phyloP scores from a whole-genome alignment of 257 asterid genomes.

The Jacaranda copaia region DNA sequence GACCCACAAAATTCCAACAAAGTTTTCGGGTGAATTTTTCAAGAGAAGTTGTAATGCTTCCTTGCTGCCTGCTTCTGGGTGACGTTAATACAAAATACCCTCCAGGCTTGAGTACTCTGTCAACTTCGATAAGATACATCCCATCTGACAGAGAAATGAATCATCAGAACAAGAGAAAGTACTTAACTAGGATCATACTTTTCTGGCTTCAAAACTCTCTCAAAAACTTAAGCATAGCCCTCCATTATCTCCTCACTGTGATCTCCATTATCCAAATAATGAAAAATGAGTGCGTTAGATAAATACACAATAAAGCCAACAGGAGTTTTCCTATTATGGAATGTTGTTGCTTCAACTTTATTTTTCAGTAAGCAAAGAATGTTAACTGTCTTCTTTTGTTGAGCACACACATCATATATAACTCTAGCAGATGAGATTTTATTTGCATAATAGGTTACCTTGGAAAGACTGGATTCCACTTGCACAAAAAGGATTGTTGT shows the following conservation, averaged over 20 bases:
- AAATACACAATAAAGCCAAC: neutral
- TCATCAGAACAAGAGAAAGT: conserved; percentile 35
- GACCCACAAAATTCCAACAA: conserved; percentile 84
- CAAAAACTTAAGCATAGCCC: conserved; percentile 3
- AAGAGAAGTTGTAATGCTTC: conserved; percentile 58
- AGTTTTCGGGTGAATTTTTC: conserved; percentile 70
- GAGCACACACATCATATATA: neutral
- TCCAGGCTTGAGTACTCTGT: conserved; percentile 95
- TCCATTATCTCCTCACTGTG: neutral
- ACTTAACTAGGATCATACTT: neutral
- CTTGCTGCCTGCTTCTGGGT: conserved; percentile 72
- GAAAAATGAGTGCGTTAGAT: neutral
- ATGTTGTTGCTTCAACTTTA: conserved; percentile 17
- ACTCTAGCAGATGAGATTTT: conserved; percentile 12
- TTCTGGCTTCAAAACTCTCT: conserved; percentile 11
- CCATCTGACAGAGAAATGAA: conserved; percentile 72
- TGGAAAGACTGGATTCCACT: neutral
- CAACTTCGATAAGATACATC: conserved; percentile 82
- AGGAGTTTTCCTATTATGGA: conserved; percentile 1
- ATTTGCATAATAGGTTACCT: neutral
- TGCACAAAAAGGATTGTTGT: neutral
- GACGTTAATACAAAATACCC: conserved; percentile 93
- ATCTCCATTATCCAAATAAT: conserved; percentile 11
- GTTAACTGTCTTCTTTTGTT: too few species aligned
- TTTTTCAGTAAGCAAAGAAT: conserved; percentile 9